Evolutionary conservation across 768 basidiomycete species (phyloP).

Genomic region (Hemileccinum rubropunctum): DNA sequence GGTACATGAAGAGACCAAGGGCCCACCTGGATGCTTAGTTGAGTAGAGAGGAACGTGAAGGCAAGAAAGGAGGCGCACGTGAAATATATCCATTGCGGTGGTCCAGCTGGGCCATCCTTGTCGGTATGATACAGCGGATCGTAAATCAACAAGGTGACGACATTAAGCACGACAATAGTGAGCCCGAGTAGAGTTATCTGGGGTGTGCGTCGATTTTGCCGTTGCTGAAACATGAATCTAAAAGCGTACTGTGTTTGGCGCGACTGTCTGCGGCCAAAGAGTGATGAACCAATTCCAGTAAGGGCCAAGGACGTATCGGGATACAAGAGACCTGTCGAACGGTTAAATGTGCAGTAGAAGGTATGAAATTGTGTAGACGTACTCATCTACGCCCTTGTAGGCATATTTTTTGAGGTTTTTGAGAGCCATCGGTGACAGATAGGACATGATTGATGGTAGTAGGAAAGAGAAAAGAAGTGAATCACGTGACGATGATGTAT

Average conservation of each 20-base stretch:
- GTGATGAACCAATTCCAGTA: conserved; percentile 94
- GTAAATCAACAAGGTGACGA: conserved; percentile 76
- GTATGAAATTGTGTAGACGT: conserved; percentile 21
- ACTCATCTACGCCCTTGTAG: conserved; percentile 85
- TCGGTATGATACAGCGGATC: conserved; percentile 76
- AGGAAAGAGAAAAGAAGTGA: too few relatives aligned
- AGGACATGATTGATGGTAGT: too few relatives aligned
- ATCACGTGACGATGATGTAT: conserved; percentile 10
- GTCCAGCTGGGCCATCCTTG: conserved; percentile 56
- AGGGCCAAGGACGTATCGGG: conserved; percentile 72
- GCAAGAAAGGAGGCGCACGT: conserved; percentile 52
- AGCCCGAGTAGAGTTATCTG: conserved; percentile 92
- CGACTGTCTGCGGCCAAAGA: conserved; percentile 79
- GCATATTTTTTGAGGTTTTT: conserved; percentile 73
- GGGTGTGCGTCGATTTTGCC: background rate
- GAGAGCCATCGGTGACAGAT: conserved; percentile 65
- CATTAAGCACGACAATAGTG: conserved; percentile 77
- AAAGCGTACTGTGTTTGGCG: conserved; percentile 80
- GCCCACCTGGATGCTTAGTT: conserved; percentile 61
- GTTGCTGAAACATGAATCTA: background rate
- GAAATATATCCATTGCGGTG: conserved; percentile 88
- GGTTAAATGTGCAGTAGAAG: conserved; percentile 3
- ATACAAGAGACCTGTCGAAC: conserved; percentile 62
- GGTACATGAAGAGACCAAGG: conserved; percentile 86
- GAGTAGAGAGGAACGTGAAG: background rate